Evolutionary conservation across 768 basidiomycete species (phyloP).

Genomic region (Neoboletus subvelutipes): DNA sequence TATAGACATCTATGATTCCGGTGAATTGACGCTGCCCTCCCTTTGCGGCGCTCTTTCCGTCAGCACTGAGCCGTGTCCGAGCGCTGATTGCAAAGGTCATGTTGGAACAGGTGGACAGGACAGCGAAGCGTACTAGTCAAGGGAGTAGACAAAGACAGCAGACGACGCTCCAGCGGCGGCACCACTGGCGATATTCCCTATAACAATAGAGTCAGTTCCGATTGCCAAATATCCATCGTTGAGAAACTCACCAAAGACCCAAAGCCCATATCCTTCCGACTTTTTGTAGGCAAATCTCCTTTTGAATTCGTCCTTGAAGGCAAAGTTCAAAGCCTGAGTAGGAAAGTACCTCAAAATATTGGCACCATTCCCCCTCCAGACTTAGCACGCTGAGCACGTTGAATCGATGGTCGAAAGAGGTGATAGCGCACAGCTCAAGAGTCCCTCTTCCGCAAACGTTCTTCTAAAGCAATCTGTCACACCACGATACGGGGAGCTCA

Average conservation of each 20-base stretch:
- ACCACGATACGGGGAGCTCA: slow-evolving; percentile 37
- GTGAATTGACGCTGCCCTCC: slow-evolving; percentile 43
- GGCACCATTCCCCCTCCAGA: slow-evolving; percentile 47
- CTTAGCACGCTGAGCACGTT: slow-evolving; percentile 20
- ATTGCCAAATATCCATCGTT: not conserved
- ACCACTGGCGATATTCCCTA: slow-evolving; percentile 43
- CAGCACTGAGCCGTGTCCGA: slow-evolving; percentile 42
- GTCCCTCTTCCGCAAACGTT: slow-evolving; percentile 38
- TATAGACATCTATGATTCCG: slow-evolving; percentile 44
- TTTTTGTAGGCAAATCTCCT: slow-evolving; percentile 37
- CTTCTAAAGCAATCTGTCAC: slow-evolving; percentile 36
- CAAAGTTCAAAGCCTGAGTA: slow-evolving; percentile 47
- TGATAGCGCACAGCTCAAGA: slow-evolving; percentile 33
- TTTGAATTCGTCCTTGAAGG: slow-evolving; percentile 48
- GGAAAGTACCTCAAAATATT: slow-evolving; percentile 47
- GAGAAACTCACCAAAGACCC: slow-evolving; percentile 33
- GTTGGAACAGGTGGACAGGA: not conserved
- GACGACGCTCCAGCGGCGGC: slow-evolving; percentile 44
- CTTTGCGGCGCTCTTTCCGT: slow-evolving; percentile 36
- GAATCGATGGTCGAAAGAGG: not conserved
- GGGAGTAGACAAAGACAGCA: slow-evolving; percentile 45
- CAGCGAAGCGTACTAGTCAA: slow-evolving; percentile 38
- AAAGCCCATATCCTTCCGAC: slow-evolving; percentile 36
- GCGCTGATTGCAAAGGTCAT: slow-evolving; percentile 27
- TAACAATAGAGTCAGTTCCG: not conserved